Conservation (phyloP, 495 filamentous ascomycete species). For the Trichocladium antarcticum region DNA sequence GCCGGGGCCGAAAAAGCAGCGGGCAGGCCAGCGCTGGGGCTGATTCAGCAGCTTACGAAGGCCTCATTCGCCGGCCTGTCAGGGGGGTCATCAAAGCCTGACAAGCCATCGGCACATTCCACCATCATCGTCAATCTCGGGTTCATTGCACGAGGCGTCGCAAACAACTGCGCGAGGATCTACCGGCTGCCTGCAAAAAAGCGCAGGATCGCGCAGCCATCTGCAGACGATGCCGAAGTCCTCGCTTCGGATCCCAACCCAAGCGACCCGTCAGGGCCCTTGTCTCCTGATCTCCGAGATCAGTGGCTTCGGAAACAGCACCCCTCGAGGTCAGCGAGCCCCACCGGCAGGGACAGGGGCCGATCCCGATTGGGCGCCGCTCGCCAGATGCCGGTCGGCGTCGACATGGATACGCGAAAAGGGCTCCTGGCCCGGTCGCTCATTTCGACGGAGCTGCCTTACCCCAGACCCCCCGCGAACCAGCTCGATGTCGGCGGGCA, state of each 20-base stretch:
- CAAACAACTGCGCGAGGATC: constrained; percentile 33
- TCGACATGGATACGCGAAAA: constrained; percentile 37
- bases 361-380: constrained; percentile 3
- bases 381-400: constrained; percentile 15
- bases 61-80: constrained; percentile 18
- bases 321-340: constrained; percentile 1
- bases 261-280: background rate
- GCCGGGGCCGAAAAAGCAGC: background rate
- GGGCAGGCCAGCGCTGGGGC: constrained; percentile 1
- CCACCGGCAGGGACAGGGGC: background rate
- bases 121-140: constrained; percentile 28
- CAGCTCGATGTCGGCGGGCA: constrained; percentile 34
- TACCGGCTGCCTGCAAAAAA: constrained; percentile 34
- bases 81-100: constrained; percentile 1
- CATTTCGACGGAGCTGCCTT: constrained; percentile 23
- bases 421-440: constrained; percentile 44
- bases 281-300: constrained; percentile 30
- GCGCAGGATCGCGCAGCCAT: constrained; percentile 7
- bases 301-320: constrained; percentile 37
- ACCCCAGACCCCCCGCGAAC: constrained; percentile 14
- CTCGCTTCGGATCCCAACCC: constrained; percentile 28
- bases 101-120: constrained; percentile 15
- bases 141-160: constrained; percentile 32
- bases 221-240: constrained; percentile 32
- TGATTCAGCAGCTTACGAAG: constrained; percentile 25